Evolutionary conservation across 768 basidiomycete genomes (phyloP), one percentile per base, ranked within the genome.

Genomic region (Leccinum incarnatum): DNA sequence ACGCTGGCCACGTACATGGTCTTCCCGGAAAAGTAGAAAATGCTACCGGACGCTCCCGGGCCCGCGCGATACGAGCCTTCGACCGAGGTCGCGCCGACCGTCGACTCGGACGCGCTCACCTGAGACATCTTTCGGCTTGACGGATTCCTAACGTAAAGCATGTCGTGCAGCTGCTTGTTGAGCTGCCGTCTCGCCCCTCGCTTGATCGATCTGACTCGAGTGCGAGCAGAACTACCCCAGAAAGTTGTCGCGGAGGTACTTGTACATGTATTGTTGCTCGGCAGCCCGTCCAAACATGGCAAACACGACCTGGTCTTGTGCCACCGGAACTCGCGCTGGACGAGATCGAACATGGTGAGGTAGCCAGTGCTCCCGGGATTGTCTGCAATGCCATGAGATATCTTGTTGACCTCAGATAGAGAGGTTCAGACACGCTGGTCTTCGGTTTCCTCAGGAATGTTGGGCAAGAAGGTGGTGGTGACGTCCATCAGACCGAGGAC

Each of bases 401-500:
- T 93, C 55, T 85, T 85, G 74, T 90, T 91, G 58, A 98, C 87
- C 34, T 90, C 89, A 2, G 92, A 92, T 34, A 85, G 78, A 4
- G 95, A 96, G 1, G 94, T 96, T 48, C 97, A 88, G 4, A 99
- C 88, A 0, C 97, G 90, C 17, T 94, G 85, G 55, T 94, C 90
- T 55, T 94, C 91, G 63, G 78, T 88, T 70, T 95, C 93, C 63
- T 91, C 89, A 0, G 91, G 89, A 51, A 91, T 88, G 62, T 84
- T 87, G 40, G 79, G 75, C 23, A 80, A 72, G 52, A 80, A 81
- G 10, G 84, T 83, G 12, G 84, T 86, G 17, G 86, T 82, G 61
- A 99, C 93, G 71, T 98, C 97, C 91, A 98, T 99, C 37, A 99
- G 82, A n/a, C 97, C 97, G 14, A 99, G 83, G 11, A 95, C 86